Conservation (phyloP, 306 rosid genomes). For the Amphicarpaea edgeworthii region DNA sequence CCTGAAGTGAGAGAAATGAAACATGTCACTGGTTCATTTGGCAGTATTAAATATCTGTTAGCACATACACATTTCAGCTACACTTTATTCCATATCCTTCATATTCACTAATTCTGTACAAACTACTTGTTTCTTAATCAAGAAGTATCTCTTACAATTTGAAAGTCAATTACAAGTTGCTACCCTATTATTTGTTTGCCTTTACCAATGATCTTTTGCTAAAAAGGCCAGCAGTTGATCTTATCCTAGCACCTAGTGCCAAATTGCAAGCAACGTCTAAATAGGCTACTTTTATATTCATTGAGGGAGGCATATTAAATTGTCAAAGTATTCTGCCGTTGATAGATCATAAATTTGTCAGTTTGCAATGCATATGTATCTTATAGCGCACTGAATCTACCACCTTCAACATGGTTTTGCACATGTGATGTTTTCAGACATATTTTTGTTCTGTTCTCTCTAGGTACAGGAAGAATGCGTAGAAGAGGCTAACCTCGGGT, state of each 20-base stretch:
- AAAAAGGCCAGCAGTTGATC: constrained; percentile 25
- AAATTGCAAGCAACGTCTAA: constrained; percentile 14
- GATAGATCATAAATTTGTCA: neutral
- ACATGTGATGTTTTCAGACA: constrained; percentile 15
- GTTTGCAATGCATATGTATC: neutral
- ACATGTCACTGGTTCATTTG: constrained; percentile 16
- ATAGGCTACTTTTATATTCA: neutral
- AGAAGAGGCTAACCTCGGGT: constrained; percentile 76
- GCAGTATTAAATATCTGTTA: neutral
- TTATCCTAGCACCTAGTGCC: neutral
- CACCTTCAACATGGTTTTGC: constrained; percentile 3
- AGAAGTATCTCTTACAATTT: constrained; percentile 4
- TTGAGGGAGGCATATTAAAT: neutral
- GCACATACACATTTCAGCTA: constrained; percentile 26
- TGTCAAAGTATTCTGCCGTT: neutral
- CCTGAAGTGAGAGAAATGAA: constrained; percentile 36
- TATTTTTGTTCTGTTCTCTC: constrained; percentile 25
- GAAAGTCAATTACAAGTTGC: constrained; percentile 19
- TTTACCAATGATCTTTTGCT: constrained; percentile 28
- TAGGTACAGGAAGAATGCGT: constrained; percentile 26
- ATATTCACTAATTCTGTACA: constrained; percentile 6
- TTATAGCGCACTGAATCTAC: constrained; percentile 1
- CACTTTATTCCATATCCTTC: neutral
- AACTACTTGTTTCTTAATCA: constrained; percentile 16
- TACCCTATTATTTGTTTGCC: constrained; percentile 5